phyloP scores from a whole-genome alignment of 805 yeast species.

The Wickerhamiella nectarea region DNA sequence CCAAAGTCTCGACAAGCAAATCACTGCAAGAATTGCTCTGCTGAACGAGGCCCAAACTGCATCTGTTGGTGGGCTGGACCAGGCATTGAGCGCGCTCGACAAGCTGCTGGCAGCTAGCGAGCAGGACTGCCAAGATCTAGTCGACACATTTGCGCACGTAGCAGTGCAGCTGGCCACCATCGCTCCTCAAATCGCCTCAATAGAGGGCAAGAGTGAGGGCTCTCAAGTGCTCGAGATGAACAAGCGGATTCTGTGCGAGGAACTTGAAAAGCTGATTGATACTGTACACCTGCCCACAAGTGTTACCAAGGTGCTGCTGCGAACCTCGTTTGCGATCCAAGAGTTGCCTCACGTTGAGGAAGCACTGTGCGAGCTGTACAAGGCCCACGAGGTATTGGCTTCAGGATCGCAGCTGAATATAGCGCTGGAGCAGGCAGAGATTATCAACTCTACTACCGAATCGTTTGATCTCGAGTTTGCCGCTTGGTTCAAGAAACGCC shows the following conservation, averaged over 20 bases:
- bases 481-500: constrained; percentile 31
- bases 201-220: constrained; percentile 68
- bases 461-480: constrained; percentile 38
- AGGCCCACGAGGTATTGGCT: constrained; percentile 29
- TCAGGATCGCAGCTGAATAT: constrained; percentile 33
- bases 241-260: constrained; percentile 59
- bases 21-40: constrained; percentile 44
- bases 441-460: constrained; percentile 42
- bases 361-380: constrained; percentile 50
- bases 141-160: constrained; percentile 40
- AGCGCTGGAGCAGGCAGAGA: constrained; percentile 46
- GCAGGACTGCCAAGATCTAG: constrained; percentile 41
- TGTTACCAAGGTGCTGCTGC: constrained; percentile 22
- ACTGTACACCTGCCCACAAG: constrained; percentile 54
- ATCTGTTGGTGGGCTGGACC: constrained; percentile 38
- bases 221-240: constrained; percentile 73
- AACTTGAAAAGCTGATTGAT: constrained; percentile 50
- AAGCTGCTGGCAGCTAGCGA: constrained; percentile 33
- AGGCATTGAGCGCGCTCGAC: constrained; percentile 32
- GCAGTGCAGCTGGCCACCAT: constrained; percentile 50
- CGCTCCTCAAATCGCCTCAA: constrained; percentile 51
- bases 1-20: constrained; percentile 40
- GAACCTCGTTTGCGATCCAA: constrained; percentile 32
- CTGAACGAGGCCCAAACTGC: constrained; percentile 52
- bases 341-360: constrained; percentile 38